These are phyloP conservation scores for Xylona heveae DNA, from an alignment of 495 filamentous ascomycete species.

Conservation along the genomic window DNA sequence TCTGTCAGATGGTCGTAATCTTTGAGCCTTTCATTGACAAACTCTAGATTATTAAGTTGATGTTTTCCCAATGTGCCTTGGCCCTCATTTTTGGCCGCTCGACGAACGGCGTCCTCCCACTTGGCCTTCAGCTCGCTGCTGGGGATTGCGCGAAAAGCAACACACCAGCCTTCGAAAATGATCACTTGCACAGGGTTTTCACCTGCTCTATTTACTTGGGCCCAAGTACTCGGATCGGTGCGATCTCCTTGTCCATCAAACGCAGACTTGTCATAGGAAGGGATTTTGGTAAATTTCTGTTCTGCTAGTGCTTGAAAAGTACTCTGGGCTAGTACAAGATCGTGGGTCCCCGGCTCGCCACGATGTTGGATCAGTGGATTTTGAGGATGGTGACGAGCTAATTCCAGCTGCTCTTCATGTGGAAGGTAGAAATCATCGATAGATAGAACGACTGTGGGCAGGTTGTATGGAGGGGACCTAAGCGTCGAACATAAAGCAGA, in stretches of 20 bases:
- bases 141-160: conserved; percentile 55
- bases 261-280: conserved; percentile 66
- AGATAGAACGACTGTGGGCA: conserved; percentile 57
- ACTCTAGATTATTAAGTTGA: conserved; percentile 41
- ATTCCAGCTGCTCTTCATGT: conserved; percentile 43
- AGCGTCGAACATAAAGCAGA: conserved; percentile 45
- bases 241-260: conserved; percentile 60
- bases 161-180: conserved; percentile 84
- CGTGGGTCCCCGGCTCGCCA: conserved; percentile 76
- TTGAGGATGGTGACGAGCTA: conserved; percentile 38
- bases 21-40: conserved; percentile 47
- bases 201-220: conserved; percentile 32
- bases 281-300: conserved; percentile 35
- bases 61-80: conserved; percentile 31
- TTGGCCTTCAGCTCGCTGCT: conserved; percentile 28
- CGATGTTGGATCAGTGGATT: conserved; percentile 67
- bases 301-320: conserved; percentile 40
- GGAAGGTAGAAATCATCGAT: conserved; percentile 85
- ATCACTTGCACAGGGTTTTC: conserved; percentile 35
- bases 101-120: conserved; percentile 30
- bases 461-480: conserved; percentile 35
- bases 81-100: conserved; percentile 21
- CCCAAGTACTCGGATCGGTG: conserved; percentile 23
- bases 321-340: conserved; percentile 37
- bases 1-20: conserved; percentile 54